phyloP scores from a whole-genome alignment of 2,329 filamentous ascomycete genomes.

The Sarocladium brachiariae region DNA sequence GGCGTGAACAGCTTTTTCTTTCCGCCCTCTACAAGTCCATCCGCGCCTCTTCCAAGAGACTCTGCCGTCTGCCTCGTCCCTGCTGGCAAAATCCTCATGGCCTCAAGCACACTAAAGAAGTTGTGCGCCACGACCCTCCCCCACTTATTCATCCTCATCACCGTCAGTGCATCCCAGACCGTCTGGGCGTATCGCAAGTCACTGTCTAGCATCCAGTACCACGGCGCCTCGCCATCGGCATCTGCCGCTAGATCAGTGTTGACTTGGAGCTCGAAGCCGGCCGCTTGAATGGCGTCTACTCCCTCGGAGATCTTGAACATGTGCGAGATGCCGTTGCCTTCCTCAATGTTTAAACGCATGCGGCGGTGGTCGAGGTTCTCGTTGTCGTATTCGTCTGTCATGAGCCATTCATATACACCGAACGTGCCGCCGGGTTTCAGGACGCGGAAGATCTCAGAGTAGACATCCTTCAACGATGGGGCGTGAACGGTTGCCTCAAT shows the following conservation, averaged over 20 bases:
- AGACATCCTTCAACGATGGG: slow-evolving; percentile 82
- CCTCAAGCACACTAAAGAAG: slow-evolving; percentile 72
- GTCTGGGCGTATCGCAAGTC: slow-evolving; percentile 76
- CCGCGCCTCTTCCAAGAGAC: slow-evolving; percentile 72
- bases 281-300: slow-evolving; percentile 73
- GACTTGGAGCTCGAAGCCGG: slow-evolving; percentile 77
- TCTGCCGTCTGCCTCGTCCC: slow-evolving; percentile 93
- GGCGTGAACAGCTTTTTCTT: slow-evolving; percentile 92
- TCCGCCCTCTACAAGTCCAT: slow-evolving; percentile 80
- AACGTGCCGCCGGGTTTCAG: slow-evolving; percentile 94
- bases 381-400: slow-evolving; percentile 94
- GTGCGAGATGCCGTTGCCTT: slow-evolving; percentile 93
- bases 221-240: slow-evolving; percentile 69
- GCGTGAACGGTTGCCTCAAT: slow-evolving; percentile 97
- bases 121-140: slow-evolving; percentile 70
- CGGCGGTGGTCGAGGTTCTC: slow-evolving; percentile 77
- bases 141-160: slow-evolving; percentile 81
- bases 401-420: slow-evolving; percentile 98
- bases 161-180: slow-evolving; percentile 73
- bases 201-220: slow-evolving; percentile 90
- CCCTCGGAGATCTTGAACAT: slow-evolving; percentile 87
- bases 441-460: slow-evolving; percentile 89
- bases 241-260: slow-evolving; percentile 82
- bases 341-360: slow-evolving; percentile 93
- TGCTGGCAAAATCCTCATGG: slow-evolving; percentile 64